A percentile compares a stretch with the other conserved stretches of the same genome.
Conservation (phyloP, 108 stramenopile genomes). For the Fragilaria radians region DNA sequence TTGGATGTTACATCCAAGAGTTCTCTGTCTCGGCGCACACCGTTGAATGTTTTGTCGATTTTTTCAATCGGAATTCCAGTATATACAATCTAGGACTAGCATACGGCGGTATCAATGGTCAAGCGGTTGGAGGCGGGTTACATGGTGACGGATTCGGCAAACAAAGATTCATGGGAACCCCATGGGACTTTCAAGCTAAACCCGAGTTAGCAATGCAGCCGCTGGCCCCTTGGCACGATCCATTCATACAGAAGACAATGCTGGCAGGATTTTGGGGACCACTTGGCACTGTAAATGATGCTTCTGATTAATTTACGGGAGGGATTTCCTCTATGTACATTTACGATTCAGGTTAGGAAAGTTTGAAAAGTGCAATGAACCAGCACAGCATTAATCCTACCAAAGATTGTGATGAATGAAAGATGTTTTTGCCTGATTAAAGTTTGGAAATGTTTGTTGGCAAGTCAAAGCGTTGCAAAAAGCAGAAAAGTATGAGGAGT, state of each 20-base stretch:
- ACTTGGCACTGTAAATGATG: slow-evolving; percentile 35
- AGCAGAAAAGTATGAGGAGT: no score
- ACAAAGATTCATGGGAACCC: slow-evolving; percentile 35
- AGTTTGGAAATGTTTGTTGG: no score
- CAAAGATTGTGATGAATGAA: no score
- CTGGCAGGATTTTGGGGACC: slow-evolving; percentile 41
- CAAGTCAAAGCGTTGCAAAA: no score
- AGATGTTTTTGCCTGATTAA: no score
- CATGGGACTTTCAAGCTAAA: slow-evolving; percentile 33
- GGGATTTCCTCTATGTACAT: no score
- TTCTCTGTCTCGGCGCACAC: slow-evolving; percentile 48
- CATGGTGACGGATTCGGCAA: slow-evolving; percentile 50
- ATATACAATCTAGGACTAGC: slow-evolving; percentile 51
- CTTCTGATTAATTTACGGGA: slow-evolving; percentile 16
- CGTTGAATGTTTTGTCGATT: slow-evolving; percentile 26
- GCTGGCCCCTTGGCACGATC: slow-evolving; percentile 41
- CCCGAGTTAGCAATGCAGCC: slow-evolving; percentile 37
- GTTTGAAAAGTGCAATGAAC: no score
- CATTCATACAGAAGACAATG: slow-evolving; percentile 41
- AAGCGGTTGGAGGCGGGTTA: slow-evolving; percentile 26
- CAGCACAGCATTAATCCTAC: no score
- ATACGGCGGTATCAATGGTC: slow-evolving; percentile 52
- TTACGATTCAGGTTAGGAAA: no score
- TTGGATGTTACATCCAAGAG: slow-evolving; percentile 61
- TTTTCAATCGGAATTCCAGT: slow-evolving; percentile 34